These are phyloP conservation scores for Myxozyma geophila DNA, from an alignment of 805 yeast genomes.

Conservation along the genomic window DNA sequence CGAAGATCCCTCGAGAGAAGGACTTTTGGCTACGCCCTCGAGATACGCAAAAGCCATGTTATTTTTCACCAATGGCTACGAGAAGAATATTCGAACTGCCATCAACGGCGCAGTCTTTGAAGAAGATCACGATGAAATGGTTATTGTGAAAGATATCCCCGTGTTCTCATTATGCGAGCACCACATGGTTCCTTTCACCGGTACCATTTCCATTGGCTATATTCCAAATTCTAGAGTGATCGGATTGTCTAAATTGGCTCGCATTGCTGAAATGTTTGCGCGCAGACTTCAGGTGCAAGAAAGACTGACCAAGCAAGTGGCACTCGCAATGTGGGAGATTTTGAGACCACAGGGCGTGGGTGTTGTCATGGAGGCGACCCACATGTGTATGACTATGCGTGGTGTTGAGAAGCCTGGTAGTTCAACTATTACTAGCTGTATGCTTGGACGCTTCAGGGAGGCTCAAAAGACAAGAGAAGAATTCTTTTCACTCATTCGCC, in stretches of 20 bases:
- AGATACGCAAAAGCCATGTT: conserved; percentile 96
- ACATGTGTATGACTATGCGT: conserved; percentile 99
- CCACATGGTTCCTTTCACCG: conserved; percentile 95
- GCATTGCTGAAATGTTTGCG: conserved; percentile 95
- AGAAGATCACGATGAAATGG: conserved; percentile 99
- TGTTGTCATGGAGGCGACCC: conserved; percentile 95
- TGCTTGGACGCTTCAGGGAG: conserved; percentile 94
- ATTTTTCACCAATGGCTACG: conserved; percentile 94
- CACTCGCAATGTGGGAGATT: conserved; percentile 91
- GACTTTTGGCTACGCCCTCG: conserved; percentile 90
- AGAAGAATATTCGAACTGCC: conserved; percentile 88
- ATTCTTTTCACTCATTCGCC: conserved; percentile 70
- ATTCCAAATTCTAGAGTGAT: conserved; percentile 92
- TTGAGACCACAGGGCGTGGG: conserved; percentile 96
- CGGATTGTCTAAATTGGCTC: conserved; percentile 89
- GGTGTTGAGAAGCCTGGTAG: conserved; percentile 97
- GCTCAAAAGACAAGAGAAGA: conserved; percentile 97
- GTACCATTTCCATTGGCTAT: conserved; percentile 97
- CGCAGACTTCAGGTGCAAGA: conserved; percentile 98
- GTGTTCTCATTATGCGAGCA: conserved; percentile 94
- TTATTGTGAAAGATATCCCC: conserved; percentile 92
- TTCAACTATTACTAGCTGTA: conserved; percentile 90
- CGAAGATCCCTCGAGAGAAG: conserved; percentile 87
- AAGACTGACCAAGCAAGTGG: conserved; percentile 93
- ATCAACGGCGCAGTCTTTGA: conserved; percentile 95